Conservation (phyloP, 1,284 basidiomycete genomes). For the Ceratobasidium sp. region DNA sequence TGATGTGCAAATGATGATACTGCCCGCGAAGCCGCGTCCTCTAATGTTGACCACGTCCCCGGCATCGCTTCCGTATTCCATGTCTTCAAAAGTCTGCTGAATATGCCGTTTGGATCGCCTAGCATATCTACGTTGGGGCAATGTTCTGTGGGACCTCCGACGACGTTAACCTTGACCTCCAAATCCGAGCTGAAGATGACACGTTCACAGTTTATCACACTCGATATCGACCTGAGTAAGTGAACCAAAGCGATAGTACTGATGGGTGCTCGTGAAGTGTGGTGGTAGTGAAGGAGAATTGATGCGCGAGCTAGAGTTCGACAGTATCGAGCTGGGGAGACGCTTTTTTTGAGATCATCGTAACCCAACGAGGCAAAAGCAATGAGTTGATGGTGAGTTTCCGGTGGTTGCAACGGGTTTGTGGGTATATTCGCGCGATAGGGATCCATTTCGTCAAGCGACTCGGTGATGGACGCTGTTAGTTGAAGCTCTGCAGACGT, state of each 20-base stretch:
- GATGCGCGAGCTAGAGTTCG: slow-evolving; percentile 17
- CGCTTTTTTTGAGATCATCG: neutral
- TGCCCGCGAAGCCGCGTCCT: neutral
- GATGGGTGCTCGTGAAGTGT: neutral
- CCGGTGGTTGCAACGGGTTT: neutral
- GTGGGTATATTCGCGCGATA: neutral
- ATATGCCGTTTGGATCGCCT: slow-evolving; percentile 9
- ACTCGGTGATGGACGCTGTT: neutral
- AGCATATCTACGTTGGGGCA: slow-evolving; percentile 4
- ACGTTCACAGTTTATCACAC: neutral
- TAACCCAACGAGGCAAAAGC: neutral
- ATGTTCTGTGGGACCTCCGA: slow-evolving; percentile 3
- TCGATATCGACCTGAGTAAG: slow-evolving; percentile 9
- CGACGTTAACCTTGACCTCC: slow-evolving; percentile 22
- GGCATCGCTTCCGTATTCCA: slow-evolving; percentile 11
- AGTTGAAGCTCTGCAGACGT: slow-evolving; percentile 13
- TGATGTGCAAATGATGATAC: slow-evolving; percentile 16
- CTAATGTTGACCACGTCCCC: slow-evolving; percentile 15
- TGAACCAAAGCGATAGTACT: neutral
- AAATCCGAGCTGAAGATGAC: neutral
- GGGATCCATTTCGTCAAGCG: neutral
- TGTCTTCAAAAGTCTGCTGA: neutral
- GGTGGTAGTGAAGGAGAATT: slow-evolving; percentile 16
- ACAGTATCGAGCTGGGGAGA: slow-evolving; percentile 1
- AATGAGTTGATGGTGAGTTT: neutral